Evolutionary conservation across 257 asterid species (phyloP).

Genomic region (Scutellaria barbata): DNA sequence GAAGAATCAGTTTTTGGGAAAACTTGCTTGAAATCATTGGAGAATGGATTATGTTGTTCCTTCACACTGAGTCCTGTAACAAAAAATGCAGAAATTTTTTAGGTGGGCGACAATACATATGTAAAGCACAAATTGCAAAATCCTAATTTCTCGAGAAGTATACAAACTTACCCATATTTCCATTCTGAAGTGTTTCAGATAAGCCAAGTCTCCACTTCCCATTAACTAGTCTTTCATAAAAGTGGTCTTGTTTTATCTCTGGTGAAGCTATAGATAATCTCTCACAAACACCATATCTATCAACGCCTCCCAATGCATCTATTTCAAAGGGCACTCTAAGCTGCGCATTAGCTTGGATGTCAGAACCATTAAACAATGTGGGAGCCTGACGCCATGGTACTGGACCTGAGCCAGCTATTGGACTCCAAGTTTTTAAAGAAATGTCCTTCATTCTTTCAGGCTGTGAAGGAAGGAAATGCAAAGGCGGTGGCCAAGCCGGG

Average conservation of each 20-base stretch:
- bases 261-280: slow-evolving; percentile 48
- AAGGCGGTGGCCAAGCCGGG: slow-evolving; percentile 99
- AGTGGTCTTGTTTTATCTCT: slow-evolving; percentile 53
- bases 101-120: slow-evolving; percentile 2
- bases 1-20: slow-evolving; percentile 48
- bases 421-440: slow-evolving; percentile 64
- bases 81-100: slow-evolving; percentile 31
- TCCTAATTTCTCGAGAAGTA: background rate
- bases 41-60: slow-evolving; percentile 51
- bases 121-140: slow-evolving; percentile 19
- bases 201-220: slow-evolving; percentile 58
- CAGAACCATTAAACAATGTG: slow-evolving; percentile 59
- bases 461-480: slow-evolving; percentile 73
- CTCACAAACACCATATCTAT: slow-evolving; percentile 50
- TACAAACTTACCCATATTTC: slow-evolving; percentile 56
- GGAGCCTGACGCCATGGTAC: slow-evolving; percentile 87
- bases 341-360: slow-evolving; percentile 53
- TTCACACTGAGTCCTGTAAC: slow-evolving; percentile 59
- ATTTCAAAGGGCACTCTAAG: slow-evolving; percentile 55
- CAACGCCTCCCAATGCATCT: slow-evolving; percentile 52
- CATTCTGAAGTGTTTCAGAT: slow-evolving; percentile 54
- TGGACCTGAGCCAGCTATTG: slow-evolving; percentile 81
- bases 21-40: slow-evolving; percentile 45
- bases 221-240: slow-evolving; percentile 51
- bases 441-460: slow-evolving; percentile 84